Evolutionary conservation across 257 asterid genomes (phyloP).

Genomic region (Gentiana dahurica): DNA sequence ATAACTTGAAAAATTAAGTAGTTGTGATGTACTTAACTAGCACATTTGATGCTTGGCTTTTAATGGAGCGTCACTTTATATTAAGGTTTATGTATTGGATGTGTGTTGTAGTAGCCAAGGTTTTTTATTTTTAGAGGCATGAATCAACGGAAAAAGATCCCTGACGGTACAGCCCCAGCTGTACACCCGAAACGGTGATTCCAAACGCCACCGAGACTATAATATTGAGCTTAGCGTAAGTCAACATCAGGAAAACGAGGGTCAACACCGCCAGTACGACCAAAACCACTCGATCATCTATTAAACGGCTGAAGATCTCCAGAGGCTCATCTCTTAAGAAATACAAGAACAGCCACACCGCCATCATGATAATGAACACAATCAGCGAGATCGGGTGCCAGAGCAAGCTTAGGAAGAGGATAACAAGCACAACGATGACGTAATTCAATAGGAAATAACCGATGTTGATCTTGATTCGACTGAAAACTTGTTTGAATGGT

Average conservation of each 20-base stretch:
- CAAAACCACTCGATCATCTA: slow-evolving; percentile 25
- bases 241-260: slow-evolving; percentile 19
- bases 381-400: slow-evolving; percentile 32
- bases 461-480: slow-evolving; percentile 22
- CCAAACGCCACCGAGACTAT: slow-evolving; percentile 16
- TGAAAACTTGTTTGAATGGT: slow-evolving; percentile 16
- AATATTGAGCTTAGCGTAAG: slow-evolving; percentile 17
- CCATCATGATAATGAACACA: slow-evolving; percentile 15
- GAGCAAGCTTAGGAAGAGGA: slow-evolving; percentile 25
- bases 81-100: no score
- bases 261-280: slow-evolving; percentile 20
- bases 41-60: no score
- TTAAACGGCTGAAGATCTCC: slow-evolving; percentile 16
- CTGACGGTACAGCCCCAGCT: no score
- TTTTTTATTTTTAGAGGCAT: slow-evolving; percentile 4
- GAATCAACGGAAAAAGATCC: no score
- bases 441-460: slow-evolving; percentile 36
- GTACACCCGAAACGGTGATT: no score
- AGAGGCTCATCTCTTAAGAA: slow-evolving; percentile 28
- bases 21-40: no score
- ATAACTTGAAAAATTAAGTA: no score
- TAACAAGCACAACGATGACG: slow-evolving; percentile 17
- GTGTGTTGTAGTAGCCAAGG: no score
- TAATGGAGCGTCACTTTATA: no score
- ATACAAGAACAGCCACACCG: slow-evolving; percentile 31